Evolutionary conservation across 306 rosid genomes (phyloP), one percentile per base, ranked within the genome.

Genomic region (Dalbergia cochinchinensis): DNA sequence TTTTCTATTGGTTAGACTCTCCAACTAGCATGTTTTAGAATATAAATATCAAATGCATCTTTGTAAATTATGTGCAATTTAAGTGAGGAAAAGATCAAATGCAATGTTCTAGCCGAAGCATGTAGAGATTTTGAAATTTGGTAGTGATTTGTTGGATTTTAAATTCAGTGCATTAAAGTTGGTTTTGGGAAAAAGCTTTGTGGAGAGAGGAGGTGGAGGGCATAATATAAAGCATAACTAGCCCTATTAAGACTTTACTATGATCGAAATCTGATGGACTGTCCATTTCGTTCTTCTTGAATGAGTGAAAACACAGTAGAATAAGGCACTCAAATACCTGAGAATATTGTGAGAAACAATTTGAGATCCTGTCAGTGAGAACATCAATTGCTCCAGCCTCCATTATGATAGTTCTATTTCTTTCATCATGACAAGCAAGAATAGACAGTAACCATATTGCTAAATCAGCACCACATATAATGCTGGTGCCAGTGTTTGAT

Each of bases 331-430:
- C 33, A 48, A 86, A 84, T 89, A 95, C 99, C 99, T 92, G 99
- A 81, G 93, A 86, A 84, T 91, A 91, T 69, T 82, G 92, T 14
- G 91, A 85, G 78, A 78, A 95, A 82, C 80, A 87, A 71, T 86
- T 86, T 65, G 99, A 85, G 86, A 95, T 91, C 88, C 96, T 88
- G 33, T 92, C 97, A 14, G 88, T 87, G 73, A 95, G 89, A 78
- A 87, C 91, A 75, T 92, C 99, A 84, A 95, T 87, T n/a, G 94
- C 99, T 78, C 94, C 99, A 84, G 97, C 89, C 79, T 94, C 97
- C 99, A 91, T 92, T 74, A 91, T 91, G 84, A 78, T 83, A 79
- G 18, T 70, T 84, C 88, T 95, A 82, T 89, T 87, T 80, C 83
- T 91, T 79, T 81, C 97, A 82, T 90, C 93, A 57, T 89, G 92